Evolutionary conservation across 1,284 basidiomycete species (phyloP), one percentile per base, ranked within the genome.

Genomic region (Phellinidium pouzarii): DNA sequence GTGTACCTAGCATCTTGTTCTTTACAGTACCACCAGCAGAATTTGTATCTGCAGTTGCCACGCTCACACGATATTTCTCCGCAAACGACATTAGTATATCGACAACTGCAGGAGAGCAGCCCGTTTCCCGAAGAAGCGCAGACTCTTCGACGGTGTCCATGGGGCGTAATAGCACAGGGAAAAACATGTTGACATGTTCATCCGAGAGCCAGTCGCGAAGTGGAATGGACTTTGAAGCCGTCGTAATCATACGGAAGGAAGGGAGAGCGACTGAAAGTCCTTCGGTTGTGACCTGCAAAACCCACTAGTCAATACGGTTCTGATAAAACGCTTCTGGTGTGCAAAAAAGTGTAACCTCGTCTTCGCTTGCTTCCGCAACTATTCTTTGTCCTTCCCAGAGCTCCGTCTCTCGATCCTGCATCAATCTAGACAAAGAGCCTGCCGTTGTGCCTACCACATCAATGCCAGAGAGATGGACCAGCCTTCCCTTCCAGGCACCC

Each of bases 121-220:
- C 74, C 0, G 77, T 76, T 2, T 66, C 63, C 14, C 61, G 54
- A 7, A 80, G 71, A n/a, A 79, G 63, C 4, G 60, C 56, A 0
- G 60, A 56, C 61, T 80, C 81, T 61, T 84, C 81, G 0, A 61
- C 56, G 8, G 58, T 59, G 23, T 71, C 68, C 81, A 84, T 84
- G 1, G 81, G 79, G 59, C 77, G 75, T 38, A 74, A 71, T 2
- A 78, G 74, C 25, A 84, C 64, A 6, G 80, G 65, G 64, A 83
- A 78, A 71, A 84, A 83, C 79, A 82, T 82, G 61, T 82, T 83
- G 14, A 77, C 75, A 59, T 83, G 78, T 61, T 84, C 81, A 55
- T 77, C 75, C 0, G 73, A 70, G 23, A 84, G 71, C 82, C 81
- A 84, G 60, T 84, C 81, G 59, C 78, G 77, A 11, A 82, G 66